Conservation (phyloP, 345 rosid species). For the Cardamine chenopodiifolia region DNA sequence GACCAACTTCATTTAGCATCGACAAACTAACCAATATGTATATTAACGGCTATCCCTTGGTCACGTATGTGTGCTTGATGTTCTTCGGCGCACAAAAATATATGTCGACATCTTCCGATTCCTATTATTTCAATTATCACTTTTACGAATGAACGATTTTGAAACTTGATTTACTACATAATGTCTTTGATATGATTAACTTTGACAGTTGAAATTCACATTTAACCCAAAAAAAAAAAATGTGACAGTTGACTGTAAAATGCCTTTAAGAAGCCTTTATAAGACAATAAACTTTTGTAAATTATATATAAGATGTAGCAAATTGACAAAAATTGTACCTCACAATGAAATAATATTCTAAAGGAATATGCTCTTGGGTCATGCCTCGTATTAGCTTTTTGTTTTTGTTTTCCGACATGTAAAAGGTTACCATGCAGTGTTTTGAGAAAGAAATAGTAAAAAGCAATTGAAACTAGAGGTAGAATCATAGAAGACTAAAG, state of each 20-base stretch:
- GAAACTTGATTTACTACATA: not conserved
- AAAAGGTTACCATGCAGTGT: constrained; percentile 20
- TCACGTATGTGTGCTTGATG: not conserved
- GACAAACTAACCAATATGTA: not conserved
- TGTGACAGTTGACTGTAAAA: not conserved
- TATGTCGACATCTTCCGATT: not conserved
- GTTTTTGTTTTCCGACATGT: constrained; percentile 5
- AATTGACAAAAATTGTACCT: not conserved
- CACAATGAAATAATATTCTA: constrained; percentile 29
- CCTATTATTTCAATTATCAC: not conserved
- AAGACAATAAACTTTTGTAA: not conserved
- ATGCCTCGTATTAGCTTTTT: constrained; percentile 4
- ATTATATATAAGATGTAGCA: not conserved
- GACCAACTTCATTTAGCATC: not conserved
- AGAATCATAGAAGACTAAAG: constrained; percentile 17
- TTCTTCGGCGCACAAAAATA: not conserved
- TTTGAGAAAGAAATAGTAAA: constrained; percentile 14
- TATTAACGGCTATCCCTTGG: not conserved
- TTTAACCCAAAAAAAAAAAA: too few species aligned
- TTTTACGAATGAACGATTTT: not conserved
- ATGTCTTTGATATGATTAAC: not conserved
- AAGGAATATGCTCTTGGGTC: constrained; percentile 38
- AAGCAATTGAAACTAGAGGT: constrained; percentile 19
- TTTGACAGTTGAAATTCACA: not conserved
- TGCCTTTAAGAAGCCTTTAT: not conserved